Conservation (phyloP, 2,329 filamentous ascomycete species). For the Cladosporium colombiae region DNA sequence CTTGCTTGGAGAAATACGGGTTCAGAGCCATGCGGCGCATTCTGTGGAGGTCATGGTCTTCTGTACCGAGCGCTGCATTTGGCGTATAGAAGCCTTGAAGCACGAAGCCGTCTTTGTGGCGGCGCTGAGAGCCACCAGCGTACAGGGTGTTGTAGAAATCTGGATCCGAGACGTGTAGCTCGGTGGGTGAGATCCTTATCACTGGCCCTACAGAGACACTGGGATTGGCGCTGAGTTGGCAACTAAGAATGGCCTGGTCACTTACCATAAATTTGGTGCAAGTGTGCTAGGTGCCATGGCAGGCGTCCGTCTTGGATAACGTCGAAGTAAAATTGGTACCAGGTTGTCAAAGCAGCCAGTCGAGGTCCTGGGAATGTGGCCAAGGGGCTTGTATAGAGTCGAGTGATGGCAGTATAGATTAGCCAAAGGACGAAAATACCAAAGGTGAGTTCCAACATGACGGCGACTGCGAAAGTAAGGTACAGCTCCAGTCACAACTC, state of each 20-base stretch:
- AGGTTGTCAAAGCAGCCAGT: background rate
- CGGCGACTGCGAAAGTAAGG: background rate
- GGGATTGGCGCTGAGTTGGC: background rate
- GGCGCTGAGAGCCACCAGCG: background rate
- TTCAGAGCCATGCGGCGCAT: background rate
- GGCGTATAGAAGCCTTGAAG: background rate
- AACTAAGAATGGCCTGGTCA: background rate
- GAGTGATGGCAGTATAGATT: background rate
- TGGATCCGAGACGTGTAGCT: background rate
- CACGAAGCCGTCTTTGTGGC: background rate
- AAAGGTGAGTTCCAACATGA: background rate
- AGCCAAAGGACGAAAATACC: background rate
- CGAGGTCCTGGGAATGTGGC: background rate
- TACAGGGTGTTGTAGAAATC: background rate
- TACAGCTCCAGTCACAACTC: background rate
- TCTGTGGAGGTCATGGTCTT: background rate
- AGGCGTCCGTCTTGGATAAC: background rate
- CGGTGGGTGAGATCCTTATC: background rate
- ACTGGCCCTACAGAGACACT: background rate
- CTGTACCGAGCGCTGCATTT: background rate
- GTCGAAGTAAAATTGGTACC: background rate
- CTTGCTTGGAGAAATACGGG: background rate
- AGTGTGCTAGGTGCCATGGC: background rate
- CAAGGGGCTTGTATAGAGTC: background rate
- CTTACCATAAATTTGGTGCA: background rate